Evolutionary conservation across 805 yeast species (phyloP).

Genomic region (Blastobotrys mokoenaii): DNA sequence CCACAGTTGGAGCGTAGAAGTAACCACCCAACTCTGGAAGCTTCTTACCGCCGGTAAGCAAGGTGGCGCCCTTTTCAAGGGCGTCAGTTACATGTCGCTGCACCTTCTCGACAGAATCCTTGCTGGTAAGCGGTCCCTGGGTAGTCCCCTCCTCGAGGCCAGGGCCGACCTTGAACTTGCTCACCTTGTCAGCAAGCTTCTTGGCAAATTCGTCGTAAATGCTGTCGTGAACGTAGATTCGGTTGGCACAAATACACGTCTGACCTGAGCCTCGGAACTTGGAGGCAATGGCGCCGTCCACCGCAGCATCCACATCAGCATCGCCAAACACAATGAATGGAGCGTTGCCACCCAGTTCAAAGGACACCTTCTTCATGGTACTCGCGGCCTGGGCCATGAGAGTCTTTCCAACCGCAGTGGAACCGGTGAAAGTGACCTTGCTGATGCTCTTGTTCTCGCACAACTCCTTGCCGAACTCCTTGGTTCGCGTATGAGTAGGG

Average conservation of each 20-base stretch:
- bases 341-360: slow-evolving; percentile 79
- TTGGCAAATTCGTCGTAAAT: slow-evolving; percentile 57
- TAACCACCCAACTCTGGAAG: slow-evolving; percentile 51
- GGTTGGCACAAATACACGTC: slow-evolving; percentile 76
- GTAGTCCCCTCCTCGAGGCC: slow-evolving; percentile 52
- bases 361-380: slow-evolving; percentile 60
- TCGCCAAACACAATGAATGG: slow-evolving; percentile 73
- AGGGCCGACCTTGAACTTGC: slow-evolving; percentile 47
- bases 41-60: slow-evolving; percentile 53
- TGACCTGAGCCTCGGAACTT: slow-evolving; percentile 78
- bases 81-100: slow-evolving; percentile 61
- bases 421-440: slow-evolving; percentile 74
- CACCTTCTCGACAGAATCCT: slow-evolving; percentile 54
- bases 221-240: slow-evolving; percentile 56
- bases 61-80: slow-evolving; percentile 48
- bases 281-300: slow-evolving; percentile 54
- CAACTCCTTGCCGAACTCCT: slow-evolving; percentile 45
- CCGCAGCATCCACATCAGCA: slow-evolving; percentile 61
- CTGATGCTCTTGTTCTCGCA: slow-evolving; percentile 48
- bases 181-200: slow-evolving; percentile 41
- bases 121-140: slow-evolving; percentile 72
- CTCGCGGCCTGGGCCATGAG: slow-evolving; percentile 54
- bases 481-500: slow-evolving; percentile 31
- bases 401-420: slow-evolving; percentile 64
- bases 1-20: slow-evolving; percentile 64